Conservation (phyloP, 352 stramenopile species). For the Hyaloperonospora arabidopsidis region DNA sequence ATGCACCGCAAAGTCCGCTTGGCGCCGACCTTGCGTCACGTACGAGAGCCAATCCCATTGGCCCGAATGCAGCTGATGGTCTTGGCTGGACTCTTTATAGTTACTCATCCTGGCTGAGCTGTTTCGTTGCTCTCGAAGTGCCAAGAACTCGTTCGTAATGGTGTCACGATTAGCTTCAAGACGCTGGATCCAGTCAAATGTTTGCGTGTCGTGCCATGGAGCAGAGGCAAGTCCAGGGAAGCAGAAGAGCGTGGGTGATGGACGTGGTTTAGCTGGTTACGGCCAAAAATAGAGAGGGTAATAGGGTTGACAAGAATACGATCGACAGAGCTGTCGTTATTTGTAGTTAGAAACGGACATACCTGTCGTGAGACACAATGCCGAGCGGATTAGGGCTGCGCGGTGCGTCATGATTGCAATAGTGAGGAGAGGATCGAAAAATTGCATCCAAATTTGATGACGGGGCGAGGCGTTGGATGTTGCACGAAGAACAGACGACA, state of each 20-base stretch:
- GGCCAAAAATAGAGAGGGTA: neutral
- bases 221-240: constrained; percentile 62
- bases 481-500: too few species aligned
- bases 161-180: constrained; percentile 52
- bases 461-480: too few species aligned
- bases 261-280: constrained; percentile 52
- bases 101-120: constrained; percentile 22
- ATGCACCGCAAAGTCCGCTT: constrained; percentile 52
- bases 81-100: constrained; percentile 62
- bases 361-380: constrained; percentile 74
- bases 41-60: constrained; percentile 93
- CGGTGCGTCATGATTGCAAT: constrained; percentile 27
- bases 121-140: constrained; percentile 34
- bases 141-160: constrained; percentile 58
- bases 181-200: constrained; percentile 49
- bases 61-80: constrained; percentile 71
- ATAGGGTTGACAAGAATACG: neutral
- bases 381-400: constrained; percentile 61
- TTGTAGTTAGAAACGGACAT: neutral
- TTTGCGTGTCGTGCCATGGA: constrained; percentile 48
- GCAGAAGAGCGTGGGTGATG: constrained; percentile 72
- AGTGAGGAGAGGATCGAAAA: too few species aligned
- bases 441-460: too few species aligned
- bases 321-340: too few species aligned
- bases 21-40: constrained; percentile 59